phyloP scores from a whole-genome alignment of 148 eudicot genomes.

The Nepenthes gracilis region DNA sequence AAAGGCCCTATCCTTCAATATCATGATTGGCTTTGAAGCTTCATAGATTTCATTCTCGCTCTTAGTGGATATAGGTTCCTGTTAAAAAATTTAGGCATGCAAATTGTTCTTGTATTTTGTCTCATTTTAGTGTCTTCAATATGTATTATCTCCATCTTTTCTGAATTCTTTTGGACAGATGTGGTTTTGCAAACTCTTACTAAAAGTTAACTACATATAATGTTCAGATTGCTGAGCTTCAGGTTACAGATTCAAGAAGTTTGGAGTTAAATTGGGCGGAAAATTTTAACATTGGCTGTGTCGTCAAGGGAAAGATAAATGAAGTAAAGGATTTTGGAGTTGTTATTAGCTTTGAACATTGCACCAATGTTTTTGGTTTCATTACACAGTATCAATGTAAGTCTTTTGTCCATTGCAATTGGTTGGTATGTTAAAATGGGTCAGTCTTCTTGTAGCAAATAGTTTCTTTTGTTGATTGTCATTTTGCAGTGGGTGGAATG shows the following conservation, averaged over 20 bases:
- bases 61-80: too few relatives aligned
- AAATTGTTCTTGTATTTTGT: too few relatives aligned
- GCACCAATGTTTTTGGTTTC: conserved; percentile 63
- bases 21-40: too few relatives aligned
- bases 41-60: too few relatives aligned
- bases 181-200: neutral
- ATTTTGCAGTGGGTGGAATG: conserved; percentile 46
- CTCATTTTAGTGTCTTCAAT: too few relatives aligned
- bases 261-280: conserved; percentile 42
- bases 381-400: conserved; percentile 70
- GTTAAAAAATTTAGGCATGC: too few relatives aligned
- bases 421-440: neutral
- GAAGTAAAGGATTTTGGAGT: conserved; percentile 73
- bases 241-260: conserved; percentile 27
- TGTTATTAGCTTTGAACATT: conserved; percentile 55
- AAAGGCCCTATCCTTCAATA: too few relatives aligned
- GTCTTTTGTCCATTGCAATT: conserved; percentile 6
- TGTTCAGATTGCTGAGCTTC: conserved; percentile 54
- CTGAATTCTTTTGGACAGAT: too few relatives aligned
- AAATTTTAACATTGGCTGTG: conserved; percentile 39
- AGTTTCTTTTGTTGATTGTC: neutral
- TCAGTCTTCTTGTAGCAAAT: neutral
- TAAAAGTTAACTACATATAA: neutral
- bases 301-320: conserved; percentile 52
- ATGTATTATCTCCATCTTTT: too few relatives aligned